Evolutionary conservation across 768 basidiomycete species (phyloP), one percentile per base, ranked within the genome.

Genomic region (Tylopilus sp.): DNA sequence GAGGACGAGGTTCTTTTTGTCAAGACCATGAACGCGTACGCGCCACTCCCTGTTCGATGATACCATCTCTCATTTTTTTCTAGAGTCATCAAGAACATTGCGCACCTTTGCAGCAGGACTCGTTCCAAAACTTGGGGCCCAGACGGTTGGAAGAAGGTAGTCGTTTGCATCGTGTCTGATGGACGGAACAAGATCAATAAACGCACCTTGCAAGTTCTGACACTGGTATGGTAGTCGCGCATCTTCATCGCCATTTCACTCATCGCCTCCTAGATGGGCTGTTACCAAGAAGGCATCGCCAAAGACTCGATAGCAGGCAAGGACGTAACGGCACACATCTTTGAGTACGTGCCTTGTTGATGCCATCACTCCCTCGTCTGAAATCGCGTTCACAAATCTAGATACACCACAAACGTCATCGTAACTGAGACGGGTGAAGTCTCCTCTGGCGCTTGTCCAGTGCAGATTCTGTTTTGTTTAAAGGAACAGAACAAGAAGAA

Each of bases 401-500:
- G 87, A 63, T 91, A 88, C 64, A 92, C 91, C 6, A 82, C 89
- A 22, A 85, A 78, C 52, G 88, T 89, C 33, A 73, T 92, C 45
- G 89, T 89, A 41, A 84, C 87, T 6, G 86, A 89, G 12, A 77
- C 76, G 1, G 92, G 92, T 24, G 92, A 95, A 68, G 86, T 93
- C 13, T 83, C 85, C 0, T 76, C 79, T 46, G 81, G 85, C n/a
- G 72, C 80, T 1, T 90, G 88, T 63, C 86, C 93, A 1, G 83
- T 92, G 53, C 95, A 94, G 70, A 78, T 91, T 60, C 75, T 98
- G 42, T 94, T 94, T 75, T 93, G 92, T 65, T 74, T 95, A 63
- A 95, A 95, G 71, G 92, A 95, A 69, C 89, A 92, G 74, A 97
- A 95, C 79, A 93, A 93, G 78, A 95, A 96, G 79, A 96, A 97